phyloP scores from a whole-genome alignment of 2,329 filamentous ascomycete genomes.

The Fusarium tjaetaba region DNA sequence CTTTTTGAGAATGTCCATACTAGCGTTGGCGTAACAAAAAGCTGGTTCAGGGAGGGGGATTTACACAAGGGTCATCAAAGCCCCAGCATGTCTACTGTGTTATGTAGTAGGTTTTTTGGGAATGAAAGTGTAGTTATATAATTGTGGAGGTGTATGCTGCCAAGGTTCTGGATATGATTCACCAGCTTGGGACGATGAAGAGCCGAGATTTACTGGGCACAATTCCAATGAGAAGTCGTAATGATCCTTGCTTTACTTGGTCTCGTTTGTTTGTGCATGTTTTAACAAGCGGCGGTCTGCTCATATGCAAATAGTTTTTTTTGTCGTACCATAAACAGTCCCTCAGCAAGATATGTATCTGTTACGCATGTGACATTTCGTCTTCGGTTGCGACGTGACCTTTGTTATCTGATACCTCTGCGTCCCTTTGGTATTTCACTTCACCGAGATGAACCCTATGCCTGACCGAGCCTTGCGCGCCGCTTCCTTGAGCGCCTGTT shows the following conservation, averaged over 20 bases:
- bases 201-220: conserved; percentile 8
- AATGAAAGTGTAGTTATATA: conserved; percentile 26
- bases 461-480: conserved; percentile 67
- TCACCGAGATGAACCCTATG: conserved; percentile 72
- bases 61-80: conserved; percentile 9
- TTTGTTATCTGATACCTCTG: background rate
- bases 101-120: conserved; percentile 4
- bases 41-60: conserved; percentile 24
- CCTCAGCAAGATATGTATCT: background rate
- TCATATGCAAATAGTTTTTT: background rate
- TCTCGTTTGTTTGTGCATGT: background rate
- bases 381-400: background rate
- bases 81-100: conserved; percentile 22
- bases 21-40: conserved; percentile 47
- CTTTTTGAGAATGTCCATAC: conserved; percentile 42
- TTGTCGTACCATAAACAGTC: background rate
- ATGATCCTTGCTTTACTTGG: conserved; percentile 28
- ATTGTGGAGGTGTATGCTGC: conserved; percentile 6
- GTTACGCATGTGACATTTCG: background rate
- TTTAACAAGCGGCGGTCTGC: background rate
- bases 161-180: conserved; percentile 2
- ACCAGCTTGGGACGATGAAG: conserved; percentile 2
- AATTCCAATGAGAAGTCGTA: conserved; percentile 36
- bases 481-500: conserved; percentile 69
- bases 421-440: conserved; percentile 52